Conservation (phyloP, 768 basidiomycete species). For the Kwoniella dendrophila region DNA sequence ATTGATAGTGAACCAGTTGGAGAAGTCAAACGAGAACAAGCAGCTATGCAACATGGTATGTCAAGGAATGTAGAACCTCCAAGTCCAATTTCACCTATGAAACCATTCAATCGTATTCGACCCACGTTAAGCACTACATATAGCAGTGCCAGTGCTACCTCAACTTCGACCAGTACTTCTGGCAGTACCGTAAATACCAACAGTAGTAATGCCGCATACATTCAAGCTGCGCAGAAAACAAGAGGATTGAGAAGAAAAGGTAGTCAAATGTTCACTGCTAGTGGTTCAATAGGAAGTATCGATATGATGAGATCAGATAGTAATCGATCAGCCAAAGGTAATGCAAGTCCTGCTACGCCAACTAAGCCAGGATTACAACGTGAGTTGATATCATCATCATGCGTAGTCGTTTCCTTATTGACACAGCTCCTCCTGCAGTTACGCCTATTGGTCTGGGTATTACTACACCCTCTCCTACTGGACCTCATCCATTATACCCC, state of each 20-base stretch:
- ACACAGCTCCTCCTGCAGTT: conserved; percentile 5
- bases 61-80: conserved; percentile 9
- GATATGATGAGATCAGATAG: conserved; percentile 25
- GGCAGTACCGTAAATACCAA: conserved; percentile 5
- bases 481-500: conserved; percentile 28
- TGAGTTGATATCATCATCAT: conserved; percentile 10
- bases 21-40: conserved; percentile 22
- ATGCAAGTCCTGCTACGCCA: conserved; percentile 37
- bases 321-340: conserved; percentile 11
- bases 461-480: conserved; percentile 39
- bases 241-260: conserved; percentile 46
- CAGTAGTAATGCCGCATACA: conserved; percentile 29
- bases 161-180: conserved; percentile 13
- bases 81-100: conserved; percentile 30
- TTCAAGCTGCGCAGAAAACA: conserved; percentile 27
- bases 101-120: conserved; percentile 13
- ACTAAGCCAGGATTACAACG: conserved; percentile 35
- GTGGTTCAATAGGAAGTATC: conserved; percentile 36
- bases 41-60: conserved; percentile 15
- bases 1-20: conserved; percentile 23
- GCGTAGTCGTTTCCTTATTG: conserved; percentile 1
- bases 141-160: conserved; percentile 18
- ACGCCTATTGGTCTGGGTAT: conserved; percentile 21
- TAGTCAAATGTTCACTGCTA: conserved; percentile 42
- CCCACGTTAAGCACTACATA: conserved; percentile 15